Conservation (phyloP, 2,329 filamentous ascomycete species). For the Waltergamsia citrina region DNA sequence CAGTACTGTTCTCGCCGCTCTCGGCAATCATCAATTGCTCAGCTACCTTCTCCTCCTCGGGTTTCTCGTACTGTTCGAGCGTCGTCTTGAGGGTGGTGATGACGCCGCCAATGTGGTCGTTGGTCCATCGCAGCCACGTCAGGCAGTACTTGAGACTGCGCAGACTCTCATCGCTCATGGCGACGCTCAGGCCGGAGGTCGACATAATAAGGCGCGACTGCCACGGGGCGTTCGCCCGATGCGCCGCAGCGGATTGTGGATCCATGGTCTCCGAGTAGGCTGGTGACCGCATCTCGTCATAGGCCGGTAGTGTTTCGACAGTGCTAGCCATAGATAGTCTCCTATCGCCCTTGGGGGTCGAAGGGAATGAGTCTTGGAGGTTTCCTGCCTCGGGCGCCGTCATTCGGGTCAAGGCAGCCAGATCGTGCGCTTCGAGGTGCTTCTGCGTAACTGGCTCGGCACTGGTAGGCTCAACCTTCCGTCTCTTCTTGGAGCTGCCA, state of each 20-base stretch:
- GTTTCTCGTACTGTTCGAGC: constrained; percentile 59
- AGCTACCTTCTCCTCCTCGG: constrained; percentile 11
- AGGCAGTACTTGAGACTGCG: constrained; percentile 79
- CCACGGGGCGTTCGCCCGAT: constrained; percentile 43
- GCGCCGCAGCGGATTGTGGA: constrained; percentile 15
- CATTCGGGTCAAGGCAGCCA: neutral
- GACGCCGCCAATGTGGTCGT: constrained; percentile 67
- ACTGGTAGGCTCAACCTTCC: constrained; percentile 41
- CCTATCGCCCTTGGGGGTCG: constrained; percentile 23
- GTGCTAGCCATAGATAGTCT: constrained; percentile 57
- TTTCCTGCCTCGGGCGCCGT: constrained; percentile 12
- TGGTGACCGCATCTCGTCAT: constrained; percentile 69
- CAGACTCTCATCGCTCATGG: constrained; percentile 83
- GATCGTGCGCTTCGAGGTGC: constrained; percentile 12
- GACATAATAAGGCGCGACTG: constrained; percentile 79
- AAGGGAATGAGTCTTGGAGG: constrained; percentile 15
- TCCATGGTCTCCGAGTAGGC: constrained; percentile 56
- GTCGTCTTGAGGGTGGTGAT: constrained; percentile 66
- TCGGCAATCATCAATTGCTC: neutral
- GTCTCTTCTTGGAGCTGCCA: constrained; percentile 44
- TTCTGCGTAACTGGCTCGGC: constrained; percentile 18
- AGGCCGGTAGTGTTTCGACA: constrained; percentile 70
- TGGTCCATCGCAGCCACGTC: constrained; percentile 70
- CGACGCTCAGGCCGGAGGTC: constrained; percentile 81
- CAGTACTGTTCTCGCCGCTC: constrained; percentile 3